Evolutionary conservation across 164 flowering plant genomes (phyloP).

Genomic region (Chimonanthus praecox): DNA sequence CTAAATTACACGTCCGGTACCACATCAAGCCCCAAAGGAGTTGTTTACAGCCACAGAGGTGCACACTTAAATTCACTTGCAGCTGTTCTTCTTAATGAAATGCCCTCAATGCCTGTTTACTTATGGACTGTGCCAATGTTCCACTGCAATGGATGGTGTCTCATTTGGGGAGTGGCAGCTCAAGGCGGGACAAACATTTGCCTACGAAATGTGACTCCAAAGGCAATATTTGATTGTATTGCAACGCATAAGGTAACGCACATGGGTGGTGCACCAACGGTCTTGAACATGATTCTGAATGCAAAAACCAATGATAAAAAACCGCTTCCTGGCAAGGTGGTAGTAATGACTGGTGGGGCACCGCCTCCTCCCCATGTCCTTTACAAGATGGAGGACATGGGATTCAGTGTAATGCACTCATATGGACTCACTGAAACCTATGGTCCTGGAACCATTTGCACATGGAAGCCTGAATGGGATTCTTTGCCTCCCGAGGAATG

Average conservation of each 20-base stretch:
- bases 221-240: conserved; percentile 44
- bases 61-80: conserved; percentile 71
- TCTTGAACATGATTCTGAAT: conserved; percentile 52
- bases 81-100: conserved; percentile 36
- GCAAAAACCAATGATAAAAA: conserved; percentile 20
- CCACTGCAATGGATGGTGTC: conserved; percentile 89
- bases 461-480: conserved; percentile 42
- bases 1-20: conserved; percentile 81
- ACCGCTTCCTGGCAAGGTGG: conserved; percentile 33
- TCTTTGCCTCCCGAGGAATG: conserved; percentile 17
- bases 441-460: conserved; percentile 45
- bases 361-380: conserved; percentile 32
- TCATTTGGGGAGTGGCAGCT: conserved; percentile 69
- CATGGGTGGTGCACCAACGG: conserved; percentile 71
- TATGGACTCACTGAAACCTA: conserved; percentile 79
- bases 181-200: conserved; percentile 76
- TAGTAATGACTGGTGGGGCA: conserved; percentile 48
- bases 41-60: conserved; percentile 72
- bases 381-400: conserved; percentile 37
- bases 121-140: conserved; percentile 87
- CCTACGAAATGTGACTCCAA: conserved; percentile 40
- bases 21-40: conserved; percentile 83
- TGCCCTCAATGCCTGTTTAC: conserved; percentile 56
- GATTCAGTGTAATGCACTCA: conserved; percentile 36
- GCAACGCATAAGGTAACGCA: conserved; percentile 57